Conservation (phyloP, 192 early-diverging fungal species). For the Coemansia sp. region DNA sequence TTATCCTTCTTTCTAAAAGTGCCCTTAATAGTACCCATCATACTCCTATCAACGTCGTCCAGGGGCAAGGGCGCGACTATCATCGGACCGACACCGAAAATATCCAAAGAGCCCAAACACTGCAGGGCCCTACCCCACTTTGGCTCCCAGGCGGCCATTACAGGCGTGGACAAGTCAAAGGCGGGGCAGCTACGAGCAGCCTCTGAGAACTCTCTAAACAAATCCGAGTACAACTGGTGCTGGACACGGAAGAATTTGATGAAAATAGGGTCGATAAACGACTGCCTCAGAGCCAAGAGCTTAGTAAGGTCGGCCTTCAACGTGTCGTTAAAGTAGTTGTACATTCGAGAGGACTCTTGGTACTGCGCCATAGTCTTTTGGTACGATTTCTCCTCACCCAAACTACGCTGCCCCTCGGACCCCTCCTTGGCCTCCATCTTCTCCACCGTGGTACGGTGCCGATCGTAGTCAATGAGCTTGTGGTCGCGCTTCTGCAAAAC, state of each 20-base stretch:
- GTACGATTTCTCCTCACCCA: constrained; percentile 68
- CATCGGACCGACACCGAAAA: constrained; percentile 45
- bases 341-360: constrained; percentile 82
- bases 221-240: constrained; percentile 70
- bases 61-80: constrained; percentile 27
- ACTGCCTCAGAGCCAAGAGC: constrained; percentile 71
- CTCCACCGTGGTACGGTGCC: constrained; percentile 69
- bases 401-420: constrained; percentile 44
- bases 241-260: constrained; percentile 84
- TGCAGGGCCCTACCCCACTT: constrained; percentile 39
- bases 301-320: constrained; percentile 80
- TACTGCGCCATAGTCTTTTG: constrained; percentile 73
- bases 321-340: constrained; percentile 79
- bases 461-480: constrained; percentile 93
- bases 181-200: constrained; percentile 58
- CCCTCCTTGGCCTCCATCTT: constrained; percentile 76
- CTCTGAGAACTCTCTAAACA: constrained; percentile 65
- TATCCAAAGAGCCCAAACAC: constrained; percentile 31
- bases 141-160: constrained; percentile 41
- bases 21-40: constrained; percentile 45
- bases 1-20: constrained; percentile 56
- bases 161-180: constrained; percentile 58
- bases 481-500: constrained; percentile 88
- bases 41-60: constrained; percentile 28
- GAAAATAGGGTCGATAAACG: constrained; percentile 90